These are phyloP conservation scores for Cyberlindnera mississippiensis DNA, from an alignment of 805 yeast genomes.

Conservation along the genomic window DNA sequence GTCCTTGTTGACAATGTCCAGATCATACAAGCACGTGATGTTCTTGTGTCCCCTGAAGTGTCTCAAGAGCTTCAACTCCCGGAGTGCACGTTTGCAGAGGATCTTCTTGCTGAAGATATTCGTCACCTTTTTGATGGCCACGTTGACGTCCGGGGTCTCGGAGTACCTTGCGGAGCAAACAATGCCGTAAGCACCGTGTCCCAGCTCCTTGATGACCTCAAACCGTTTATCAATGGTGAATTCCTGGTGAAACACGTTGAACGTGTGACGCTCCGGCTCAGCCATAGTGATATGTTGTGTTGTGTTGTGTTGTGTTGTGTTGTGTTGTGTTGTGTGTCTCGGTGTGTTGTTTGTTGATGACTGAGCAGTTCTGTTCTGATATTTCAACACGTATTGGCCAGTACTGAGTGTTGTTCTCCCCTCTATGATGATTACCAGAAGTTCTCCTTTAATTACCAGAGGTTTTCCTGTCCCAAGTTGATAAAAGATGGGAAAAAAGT, in stretches of 20 bases:
- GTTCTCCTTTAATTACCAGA: too few species aligned
- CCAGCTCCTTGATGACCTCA: slow-evolving; percentile 86
- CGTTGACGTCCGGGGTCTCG: slow-evolving; percentile 69
- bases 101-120: slow-evolving; percentile 90
- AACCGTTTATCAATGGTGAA: slow-evolving; percentile 88
- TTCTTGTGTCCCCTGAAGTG: slow-evolving; percentile 96
- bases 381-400: too few species aligned
- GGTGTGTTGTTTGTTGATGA: too few species aligned
- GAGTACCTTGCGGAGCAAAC: slow-evolving; percentile 91
- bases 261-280: slow-evolving; percentile 39
- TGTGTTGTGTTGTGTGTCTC: too few species aligned
- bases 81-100: slow-evolving; percentile 83
- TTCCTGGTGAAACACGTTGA: slow-evolving; percentile 82
- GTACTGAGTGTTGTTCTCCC: too few species aligned
- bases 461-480: too few species aligned
- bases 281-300: too few species aligned
- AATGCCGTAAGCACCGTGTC: slow-evolving; percentile 97
- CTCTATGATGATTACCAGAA: too few species aligned
- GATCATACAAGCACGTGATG: slow-evolving; percentile 90
- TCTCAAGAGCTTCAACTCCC: slow-evolving; percentile 85
- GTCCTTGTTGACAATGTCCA: slow-evolving; percentile 69
- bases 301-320: too few species aligned
- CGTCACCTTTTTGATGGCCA: slow-evolving; percentile 94
- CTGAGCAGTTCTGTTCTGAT: too few species aligned
- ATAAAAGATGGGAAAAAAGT: too few species aligned